Conservation (phyloP, 805 yeast genomes). For the Vanderwaltozyma yarrowii region DNA sequence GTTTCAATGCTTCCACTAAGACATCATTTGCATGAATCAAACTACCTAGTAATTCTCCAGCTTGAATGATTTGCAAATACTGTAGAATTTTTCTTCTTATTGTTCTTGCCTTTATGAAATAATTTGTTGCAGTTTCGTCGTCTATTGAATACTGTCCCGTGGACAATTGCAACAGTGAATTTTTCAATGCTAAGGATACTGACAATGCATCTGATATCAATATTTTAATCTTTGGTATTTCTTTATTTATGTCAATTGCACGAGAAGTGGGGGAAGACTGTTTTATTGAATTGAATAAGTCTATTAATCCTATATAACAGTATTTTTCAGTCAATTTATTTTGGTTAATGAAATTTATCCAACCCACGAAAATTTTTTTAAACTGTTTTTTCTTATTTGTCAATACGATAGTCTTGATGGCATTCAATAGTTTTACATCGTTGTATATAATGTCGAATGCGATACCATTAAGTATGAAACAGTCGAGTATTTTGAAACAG, state of each 20-base stretch:
- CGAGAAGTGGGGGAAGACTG: not conserved
- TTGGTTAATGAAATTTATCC: slow-evolving; percentile 1
- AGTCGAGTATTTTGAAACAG: slow-evolving; percentile 33
- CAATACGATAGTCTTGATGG: not conserved
- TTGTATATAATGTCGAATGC: slow-evolving; percentile 41
- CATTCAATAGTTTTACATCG: slow-evolving; percentile 48
- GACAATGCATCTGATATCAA: slow-evolving; percentile 69
- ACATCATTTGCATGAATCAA: slow-evolving; percentile 86
- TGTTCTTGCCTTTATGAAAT: slow-evolving; percentile 64
- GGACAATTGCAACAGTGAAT: slow-evolving; percentile 40
- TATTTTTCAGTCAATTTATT: not conserved
- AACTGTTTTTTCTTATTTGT: not conserved
- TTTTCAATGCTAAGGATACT: slow-evolving; percentile 58
- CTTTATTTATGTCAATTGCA: slow-evolving; percentile 49
- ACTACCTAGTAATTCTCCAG: slow-evolving; percentile 81
- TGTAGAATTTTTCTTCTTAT: slow-evolving; percentile 70
- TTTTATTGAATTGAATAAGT: slow-evolving; percentile 40
- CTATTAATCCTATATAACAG: slow-evolving; percentile 28
- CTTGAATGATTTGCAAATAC: slow-evolving; percentile 73
- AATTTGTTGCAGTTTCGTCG: slow-evolving; percentile 46
- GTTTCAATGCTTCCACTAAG: slow-evolving; percentile 60
- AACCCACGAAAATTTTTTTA: not conserved
- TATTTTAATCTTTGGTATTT: slow-evolving; percentile 58
- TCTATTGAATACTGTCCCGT: slow-evolving; percentile 50
- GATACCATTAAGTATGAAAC: slow-evolving; percentile 34